These are phyloP conservation scores for Forsythia suspensa DNA, from an alignment of 257 asterid genomes.

Conservation along the genomic window DNA sequence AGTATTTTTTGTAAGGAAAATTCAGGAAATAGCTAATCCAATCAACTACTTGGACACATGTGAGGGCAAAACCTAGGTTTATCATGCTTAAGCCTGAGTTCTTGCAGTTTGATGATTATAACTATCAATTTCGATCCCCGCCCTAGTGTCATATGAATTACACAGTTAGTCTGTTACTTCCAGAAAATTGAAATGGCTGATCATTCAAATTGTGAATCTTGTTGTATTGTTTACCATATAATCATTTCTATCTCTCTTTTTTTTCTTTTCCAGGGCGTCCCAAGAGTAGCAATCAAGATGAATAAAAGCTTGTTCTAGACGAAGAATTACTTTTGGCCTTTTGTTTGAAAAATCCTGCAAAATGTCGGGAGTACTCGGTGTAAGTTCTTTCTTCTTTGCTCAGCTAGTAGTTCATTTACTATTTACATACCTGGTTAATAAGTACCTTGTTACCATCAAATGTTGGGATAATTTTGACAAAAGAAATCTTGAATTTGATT, in stretches of 20 bases:
- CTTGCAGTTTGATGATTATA: neutral
- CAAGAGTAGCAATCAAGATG: slow-evolving; percentile 7
- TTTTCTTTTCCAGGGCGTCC: slow-evolving; percentile 28
- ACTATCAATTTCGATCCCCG: neutral
- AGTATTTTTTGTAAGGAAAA: neutral
- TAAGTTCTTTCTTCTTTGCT: slow-evolving; percentile 27
- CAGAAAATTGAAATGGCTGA: slow-evolving; percentile 3
- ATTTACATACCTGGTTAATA: neutral
- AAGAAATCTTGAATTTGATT: neutral
- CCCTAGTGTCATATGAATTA: neutral
- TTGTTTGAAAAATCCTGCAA: slow-evolving; percentile 29
- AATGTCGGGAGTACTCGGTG: slow-evolving; percentile 57
- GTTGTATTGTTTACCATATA: neutral
- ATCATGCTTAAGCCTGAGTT: neutral
- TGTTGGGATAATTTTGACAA: slow-evolving; percentile 8
- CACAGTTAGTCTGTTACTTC: neutral
- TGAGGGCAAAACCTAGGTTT: neutral
- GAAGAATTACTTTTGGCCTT: slow-evolving; percentile 35
- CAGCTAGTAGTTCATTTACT: neutral
- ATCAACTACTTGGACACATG: neutral
- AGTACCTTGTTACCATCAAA: neutral
- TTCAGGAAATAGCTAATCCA: slow-evolving; percentile 3
- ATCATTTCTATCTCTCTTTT: slow-evolving; percentile 2
- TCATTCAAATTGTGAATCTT: neutral
- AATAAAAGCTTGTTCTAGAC: slow-evolving; percentile 20